phyloP scores from a whole-genome alignment of 2,329 filamentous ascomycete species.

The Pseudocercospora macadamiae region DNA sequence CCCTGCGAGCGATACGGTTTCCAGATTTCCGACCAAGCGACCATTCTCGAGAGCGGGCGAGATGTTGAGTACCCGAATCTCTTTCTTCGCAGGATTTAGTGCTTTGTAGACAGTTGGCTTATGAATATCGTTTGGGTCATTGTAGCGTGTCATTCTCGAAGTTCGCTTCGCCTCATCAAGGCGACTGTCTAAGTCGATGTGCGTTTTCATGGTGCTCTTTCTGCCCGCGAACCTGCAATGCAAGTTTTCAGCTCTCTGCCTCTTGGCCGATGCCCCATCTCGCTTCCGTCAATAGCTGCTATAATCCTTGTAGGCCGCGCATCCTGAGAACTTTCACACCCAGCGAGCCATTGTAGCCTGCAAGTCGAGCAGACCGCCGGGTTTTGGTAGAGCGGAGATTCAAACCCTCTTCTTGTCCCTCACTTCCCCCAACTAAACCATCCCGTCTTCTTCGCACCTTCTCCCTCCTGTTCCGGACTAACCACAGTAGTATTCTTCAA shows the following conservation, averaged over 20 bases:
- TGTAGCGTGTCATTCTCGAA: not conserved
- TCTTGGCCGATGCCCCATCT: not conserved
- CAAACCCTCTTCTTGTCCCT: not conserved
- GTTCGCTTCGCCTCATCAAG: not conserved
- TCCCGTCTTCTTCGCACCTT: conserved; percentile 10
- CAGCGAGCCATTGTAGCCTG: not conserved
- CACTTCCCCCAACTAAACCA: conserved; percentile 21
- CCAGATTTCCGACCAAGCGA: not conserved
- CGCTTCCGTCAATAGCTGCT: not conserved
- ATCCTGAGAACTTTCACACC: not conserved
- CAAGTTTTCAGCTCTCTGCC: not conserved
- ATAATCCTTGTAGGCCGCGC: not conserved
- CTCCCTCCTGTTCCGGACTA: not conserved
- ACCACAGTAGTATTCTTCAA: conserved; percentile 4
- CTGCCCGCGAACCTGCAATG: not conserved
- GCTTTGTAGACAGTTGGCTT: not conserved
- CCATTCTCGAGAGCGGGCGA: not conserved
- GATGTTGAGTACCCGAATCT: conserved; percentile 5
- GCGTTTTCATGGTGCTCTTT: not conserved
- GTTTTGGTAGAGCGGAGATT: not conserved
- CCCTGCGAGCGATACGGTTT: not conserved
- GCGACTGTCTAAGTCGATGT: not conserved
- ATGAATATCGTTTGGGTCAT: not conserved
- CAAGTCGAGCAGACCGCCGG: not conserved
- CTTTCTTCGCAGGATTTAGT: not conserved